phyloP scores from a whole-genome alignment of 257 asterid genomes.

The Ilex asprella region DNA sequence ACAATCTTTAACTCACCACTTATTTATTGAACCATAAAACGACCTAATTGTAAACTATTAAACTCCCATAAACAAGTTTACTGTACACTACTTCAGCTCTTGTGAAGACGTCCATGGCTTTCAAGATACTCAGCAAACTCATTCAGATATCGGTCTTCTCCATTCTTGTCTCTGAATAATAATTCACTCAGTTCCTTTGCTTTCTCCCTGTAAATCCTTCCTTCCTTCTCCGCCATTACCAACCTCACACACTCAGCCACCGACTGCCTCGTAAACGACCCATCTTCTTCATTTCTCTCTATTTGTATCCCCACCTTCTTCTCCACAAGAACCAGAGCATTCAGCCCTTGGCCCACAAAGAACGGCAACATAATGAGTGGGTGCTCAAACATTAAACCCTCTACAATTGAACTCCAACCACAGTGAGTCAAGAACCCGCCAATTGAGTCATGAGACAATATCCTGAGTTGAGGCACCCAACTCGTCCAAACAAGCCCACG shows the following conservation, averaged over 20 bases:
- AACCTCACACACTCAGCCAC: slow-evolving; percentile 2
- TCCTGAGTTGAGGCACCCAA: background rate
- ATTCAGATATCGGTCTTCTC: slow-evolving; percentile 1
- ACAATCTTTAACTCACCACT: too few relatives aligned
- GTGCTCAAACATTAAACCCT: background rate
- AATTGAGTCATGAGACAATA: background rate
- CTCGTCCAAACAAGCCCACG: background rate
- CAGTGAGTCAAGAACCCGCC: background rate
- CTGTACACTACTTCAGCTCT: background rate
- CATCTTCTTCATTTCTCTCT: slow-evolving; percentile 8
- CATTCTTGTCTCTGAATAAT: slow-evolving; percentile 5
- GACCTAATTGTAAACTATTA: too few relatives aligned
- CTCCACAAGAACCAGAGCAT: slow-evolving; percentile 2
- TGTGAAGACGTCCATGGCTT: background rate
- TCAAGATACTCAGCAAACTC: slow-evolving; percentile 5
- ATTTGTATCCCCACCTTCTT: slow-evolving; percentile 1
- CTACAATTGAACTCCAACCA: background rate
- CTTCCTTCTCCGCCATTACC: slow-evolving; percentile 4
- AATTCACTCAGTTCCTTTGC: slow-evolving; percentile 11
- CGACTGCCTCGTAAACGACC: slow-evolving; percentile 4
- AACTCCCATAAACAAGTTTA: too few relatives aligned
- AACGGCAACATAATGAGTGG: background rate
- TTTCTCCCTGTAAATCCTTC: background rate
- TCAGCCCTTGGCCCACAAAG: slow-evolving; percentile 6
- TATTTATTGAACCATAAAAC: too few relatives aligned